phyloP scores from a whole-genome alignment of 2,329 filamentous ascomycete genomes.

The Shiraia sp. region DNA sequence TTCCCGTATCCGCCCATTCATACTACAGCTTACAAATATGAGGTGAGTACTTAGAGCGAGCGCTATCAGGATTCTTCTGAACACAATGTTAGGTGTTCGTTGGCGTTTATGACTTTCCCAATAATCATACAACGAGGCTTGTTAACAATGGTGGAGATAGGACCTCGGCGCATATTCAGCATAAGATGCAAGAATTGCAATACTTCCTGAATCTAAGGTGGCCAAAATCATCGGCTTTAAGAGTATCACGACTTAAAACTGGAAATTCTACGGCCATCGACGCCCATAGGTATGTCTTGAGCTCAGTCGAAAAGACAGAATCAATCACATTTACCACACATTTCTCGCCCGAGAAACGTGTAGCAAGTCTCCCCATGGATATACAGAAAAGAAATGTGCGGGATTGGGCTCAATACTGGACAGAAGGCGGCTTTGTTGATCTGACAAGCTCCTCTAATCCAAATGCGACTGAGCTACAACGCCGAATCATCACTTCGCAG shows the following conservation, averaged over 20 bases:
- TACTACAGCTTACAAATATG: constrained; percentile 28
- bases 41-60: constrained; percentile 11
- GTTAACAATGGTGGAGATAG: constrained; percentile 21
- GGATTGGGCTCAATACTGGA: constrained; percentile 56
- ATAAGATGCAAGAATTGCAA: constrained; percentile 48
- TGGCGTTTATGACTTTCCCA: constrained; percentile 54
- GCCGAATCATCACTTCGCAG: constrained; percentile 56
- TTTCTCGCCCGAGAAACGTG: constrained; percentile 30
- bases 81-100: constrained; percentile 55
- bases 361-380: constrained; percentile 18
- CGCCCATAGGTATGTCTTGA: constrained; percentile 33
- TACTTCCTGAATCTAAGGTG: constrained; percentile 50
- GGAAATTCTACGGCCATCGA: constrained; percentile 48
- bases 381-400: constrained; percentile 36
- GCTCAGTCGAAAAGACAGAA: constrained; percentile 3
- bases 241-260: constrained; percentile 38
- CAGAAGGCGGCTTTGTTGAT: constrained; percentile 56
- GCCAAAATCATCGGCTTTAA: constrained; percentile 40
- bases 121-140: constrained; percentile 49
- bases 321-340: constrained; percentile 26
- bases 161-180: constrained; percentile 48
- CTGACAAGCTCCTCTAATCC: constrained; percentile 45
- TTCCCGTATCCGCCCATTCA: constrained; percentile 53
- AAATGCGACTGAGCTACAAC: constrained; percentile 55
- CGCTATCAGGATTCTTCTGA: not conserved